Conservation (phyloP, 495 filamentous ascomycete species). For the Parachaetomium inaequale region DNA sequence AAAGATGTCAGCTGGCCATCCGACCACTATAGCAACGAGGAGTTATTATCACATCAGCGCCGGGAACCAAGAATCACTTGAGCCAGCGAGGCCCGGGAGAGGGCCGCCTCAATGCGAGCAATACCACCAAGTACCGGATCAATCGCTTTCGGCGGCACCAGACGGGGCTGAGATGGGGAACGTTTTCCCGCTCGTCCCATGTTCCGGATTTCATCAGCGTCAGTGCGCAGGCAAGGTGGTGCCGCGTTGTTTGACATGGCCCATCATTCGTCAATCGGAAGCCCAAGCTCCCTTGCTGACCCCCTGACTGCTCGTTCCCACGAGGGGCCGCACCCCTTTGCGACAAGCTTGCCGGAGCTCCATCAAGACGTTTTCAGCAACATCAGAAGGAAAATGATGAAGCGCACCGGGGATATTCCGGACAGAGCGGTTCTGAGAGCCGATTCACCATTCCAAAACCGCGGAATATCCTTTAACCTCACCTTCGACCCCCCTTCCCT, state of each 20-base stretch:
- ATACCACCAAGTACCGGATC: constrained; percentile 23
- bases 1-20: constrained; percentile 18
- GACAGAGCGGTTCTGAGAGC: no score
- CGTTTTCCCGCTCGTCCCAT: not conserved
- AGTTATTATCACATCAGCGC: constrained; percentile 17
- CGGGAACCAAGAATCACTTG: constrained; percentile 11
- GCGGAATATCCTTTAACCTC: not conserved
- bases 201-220: constrained; percentile 20
- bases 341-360: not conserved
- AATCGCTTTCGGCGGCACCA: constrained; percentile 11
- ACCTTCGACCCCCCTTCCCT: not conserved
- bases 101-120: constrained; percentile 9
- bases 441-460: not conserved
- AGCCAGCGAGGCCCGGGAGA: constrained; percentile 5
- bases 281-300: constrained; percentile 4
- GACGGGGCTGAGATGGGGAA: not conserved
- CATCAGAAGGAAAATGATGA: no score
- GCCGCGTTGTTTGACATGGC: constrained; percentile 11
- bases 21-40: constrained; percentile 18
- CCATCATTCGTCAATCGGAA: constrained; percentile 18
- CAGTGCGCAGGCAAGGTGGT: constrained; percentile 25
- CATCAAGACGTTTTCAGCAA: not conserved
- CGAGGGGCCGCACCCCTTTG: not conserved
- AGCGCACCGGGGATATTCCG: no score
- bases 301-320: not conserved